Conservation (phyloP, 768 basidiomycete species). For the Suillus clintonianus region DNA sequence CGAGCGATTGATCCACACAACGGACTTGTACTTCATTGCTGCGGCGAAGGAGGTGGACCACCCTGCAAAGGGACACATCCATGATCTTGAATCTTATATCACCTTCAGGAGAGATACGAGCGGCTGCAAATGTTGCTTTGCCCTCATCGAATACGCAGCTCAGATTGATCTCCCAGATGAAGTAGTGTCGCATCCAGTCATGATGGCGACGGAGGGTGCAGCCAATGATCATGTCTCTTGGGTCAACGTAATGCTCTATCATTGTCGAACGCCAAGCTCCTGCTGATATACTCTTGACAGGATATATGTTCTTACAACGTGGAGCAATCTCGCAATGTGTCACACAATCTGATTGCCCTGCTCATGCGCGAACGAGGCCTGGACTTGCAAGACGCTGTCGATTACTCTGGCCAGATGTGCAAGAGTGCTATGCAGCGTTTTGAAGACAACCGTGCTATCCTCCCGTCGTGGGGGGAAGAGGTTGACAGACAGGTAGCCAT, state of each 20-base stretch:
- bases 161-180: constrained; percentile 54
- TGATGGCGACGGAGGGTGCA: constrained; percentile 45
- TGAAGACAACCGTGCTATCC: constrained; percentile 13
- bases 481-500: constrained; percentile 56
- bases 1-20: constrained; percentile 37
- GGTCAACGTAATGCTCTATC: constrained; percentile 38
- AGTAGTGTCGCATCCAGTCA: constrained; percentile 49
- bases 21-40: constrained; percentile 43
- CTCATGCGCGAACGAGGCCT: constrained; percentile 62
- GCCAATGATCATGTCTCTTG: constrained; percentile 54
- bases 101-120: constrained; percentile 52
- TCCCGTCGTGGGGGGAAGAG: constrained; percentile 56
- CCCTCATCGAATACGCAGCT: constrained; percentile 54
- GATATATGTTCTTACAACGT: constrained; percentile 78
- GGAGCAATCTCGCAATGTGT: constrained; percentile 67
- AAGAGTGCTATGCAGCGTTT: constrained; percentile 55
- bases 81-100: constrained; percentile 54
- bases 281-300: constrained; percentile 32
- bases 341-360: constrained; percentile 71
- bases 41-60: constrained; percentile 33
- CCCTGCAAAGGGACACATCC: constrained; percentile 35
- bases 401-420: constrained; percentile 65
- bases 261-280: not conserved
- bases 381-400: constrained; percentile 59
- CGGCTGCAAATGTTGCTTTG: constrained; percentile 51